These are phyloP conservation scores for Ophiostoma fasciatum DNA, from an alignment of 2,329 filamentous ascomycete species.

Conservation along the genomic window DNA sequence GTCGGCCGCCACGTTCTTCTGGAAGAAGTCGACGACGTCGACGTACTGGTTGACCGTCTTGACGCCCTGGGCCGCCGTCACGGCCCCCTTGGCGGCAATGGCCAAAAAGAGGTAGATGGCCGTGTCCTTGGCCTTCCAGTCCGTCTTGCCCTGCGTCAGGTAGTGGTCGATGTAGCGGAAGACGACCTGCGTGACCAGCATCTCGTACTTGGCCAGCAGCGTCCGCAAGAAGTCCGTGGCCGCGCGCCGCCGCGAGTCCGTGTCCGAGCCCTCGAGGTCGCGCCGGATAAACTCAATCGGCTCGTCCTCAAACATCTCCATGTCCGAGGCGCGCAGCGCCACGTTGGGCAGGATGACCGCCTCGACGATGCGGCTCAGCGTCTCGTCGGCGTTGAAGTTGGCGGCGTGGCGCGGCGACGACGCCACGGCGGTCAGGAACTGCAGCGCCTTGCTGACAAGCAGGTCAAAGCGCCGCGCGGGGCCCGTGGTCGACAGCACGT, in stretches of 20 bases:
- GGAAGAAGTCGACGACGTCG: constrained; percentile 88
- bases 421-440: constrained; percentile 85
- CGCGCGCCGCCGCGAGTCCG: constrained; percentile 78
- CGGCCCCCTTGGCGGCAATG: constrained; percentile 79
- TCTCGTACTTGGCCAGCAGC: constrained; percentile 78
- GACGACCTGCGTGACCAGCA: constrained; percentile 72
- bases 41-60: constrained; percentile 79
- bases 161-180: constrained; percentile 78
- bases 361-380: constrained; percentile 77
- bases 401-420: constrained; percentile 62
- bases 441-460: constrained; percentile 83
- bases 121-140: constrained; percentile 97
- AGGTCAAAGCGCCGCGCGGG: constrained; percentile 86
- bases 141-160: constrained; percentile 60
- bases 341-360: constrained; percentile 94
- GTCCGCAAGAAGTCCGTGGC: constrained; percentile 89
- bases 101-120: constrained; percentile 95
- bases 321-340: constrained; percentile 77
- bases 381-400: constrained; percentile 70
- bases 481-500: constrained; percentile 72
- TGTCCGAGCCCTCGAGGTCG: constrained; percentile 91
- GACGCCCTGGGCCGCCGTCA: constrained; percentile 79
- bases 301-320: constrained; percentile 95
- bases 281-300: constrained; percentile 95
- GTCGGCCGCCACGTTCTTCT: constrained; percentile 82